These are phyloP conservation scores for Isoetes taiwanensis DNA, from an alignment of 75 land plant species.

Conservation along the genomic window DNA sequence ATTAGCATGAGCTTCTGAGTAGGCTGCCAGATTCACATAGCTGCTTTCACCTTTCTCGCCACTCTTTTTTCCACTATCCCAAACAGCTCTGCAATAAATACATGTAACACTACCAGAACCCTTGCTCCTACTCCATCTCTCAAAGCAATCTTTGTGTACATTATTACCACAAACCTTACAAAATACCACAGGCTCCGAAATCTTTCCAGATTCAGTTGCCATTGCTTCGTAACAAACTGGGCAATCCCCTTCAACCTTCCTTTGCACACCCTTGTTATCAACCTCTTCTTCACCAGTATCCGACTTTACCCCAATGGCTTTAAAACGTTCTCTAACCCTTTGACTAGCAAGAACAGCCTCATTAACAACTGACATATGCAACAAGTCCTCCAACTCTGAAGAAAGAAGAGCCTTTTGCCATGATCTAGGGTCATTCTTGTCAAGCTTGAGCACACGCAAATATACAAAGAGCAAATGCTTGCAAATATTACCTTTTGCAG, in stretches of 20 bases:
- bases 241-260: conserved; percentile 38
- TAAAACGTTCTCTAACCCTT: conserved; percentile 32
- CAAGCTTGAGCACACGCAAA: conserved; percentile 48
- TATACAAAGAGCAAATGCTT: conserved; percentile 78
- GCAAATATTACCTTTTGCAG: conserved; percentile 40
- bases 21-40: conserved; percentile 67
- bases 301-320: conserved; percentile 20
- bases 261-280: conserved; percentile 10
- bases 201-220: conserved; percentile 23
- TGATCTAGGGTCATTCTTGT: conserved; percentile 40
- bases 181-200: conserved; percentile 29
- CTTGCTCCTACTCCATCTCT: conserved; percentile 59
- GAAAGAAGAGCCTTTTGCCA: conserved; percentile 59
- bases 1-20: conserved; percentile 18
- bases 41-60: conserved; percentile 5
- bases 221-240: conserved; percentile 79
- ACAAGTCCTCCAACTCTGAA: conserved; percentile 36
- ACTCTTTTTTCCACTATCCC: conserved; percentile 21
- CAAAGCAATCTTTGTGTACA: conserved; percentile 61
- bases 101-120: conserved; percentile 43
- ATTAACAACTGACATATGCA: conserved; percentile 19
- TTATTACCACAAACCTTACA: conserved; percentile 64
- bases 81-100: conserved; percentile 65
- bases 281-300: not conserved
- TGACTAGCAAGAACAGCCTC: conserved; percentile 32